Evolutionary conservation across 1,139 yeast species (phyloP), one percentile per base, ranked within the genome.

Genomic region (Taiozyma sp.): DNA sequence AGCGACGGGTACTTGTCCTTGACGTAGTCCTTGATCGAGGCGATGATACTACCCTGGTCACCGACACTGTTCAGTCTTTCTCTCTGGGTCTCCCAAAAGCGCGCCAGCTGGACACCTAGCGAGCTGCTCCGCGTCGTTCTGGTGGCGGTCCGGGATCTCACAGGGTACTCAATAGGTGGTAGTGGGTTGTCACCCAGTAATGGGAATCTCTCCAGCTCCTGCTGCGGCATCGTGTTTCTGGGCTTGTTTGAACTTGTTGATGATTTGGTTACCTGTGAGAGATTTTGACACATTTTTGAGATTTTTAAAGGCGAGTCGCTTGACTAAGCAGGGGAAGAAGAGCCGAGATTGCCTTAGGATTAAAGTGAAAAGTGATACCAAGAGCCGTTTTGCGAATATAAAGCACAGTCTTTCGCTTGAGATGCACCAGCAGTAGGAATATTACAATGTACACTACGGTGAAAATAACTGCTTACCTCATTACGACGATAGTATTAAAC

Each of bases 11-110:
- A 54, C 10, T 52, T 50, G 16, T 53, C 52, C 36, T 27, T 50
- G 10, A 60, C 59, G 43, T 54, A 60, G 24, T 55, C 59, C 34
- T 57, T 56, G n/a, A 49, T 41, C 3, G 56, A 48, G 14, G 54
- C 50, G 34, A 54, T 24, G 22, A 58, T 52, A 32, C 56, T 55
- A 22, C 45, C 39, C 38, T 49, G 48, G 38, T 54, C 52, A 19
- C 41, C 41, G 8, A 38, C 41, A 22, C 43, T 41, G 39, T 54
- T 39, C 43, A 40, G 29, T 24, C 43, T 40, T 23, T 40, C 29
- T 13, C 29, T 23, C 29, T 40, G 43, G 4, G 12, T 29, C 34
- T 43, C 44, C 28, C 32, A 16, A 32, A 43, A 43, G 4, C 44
- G 24, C 3, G 23, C 34, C 32, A 29, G n/a, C 27, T 40, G 43